A percentile compares a stretch with the other conserved stretches of the same genome.
phyloP scores from a whole-genome alignment of 148 eudicot species.

The Fallopia convolvulus region DNA sequence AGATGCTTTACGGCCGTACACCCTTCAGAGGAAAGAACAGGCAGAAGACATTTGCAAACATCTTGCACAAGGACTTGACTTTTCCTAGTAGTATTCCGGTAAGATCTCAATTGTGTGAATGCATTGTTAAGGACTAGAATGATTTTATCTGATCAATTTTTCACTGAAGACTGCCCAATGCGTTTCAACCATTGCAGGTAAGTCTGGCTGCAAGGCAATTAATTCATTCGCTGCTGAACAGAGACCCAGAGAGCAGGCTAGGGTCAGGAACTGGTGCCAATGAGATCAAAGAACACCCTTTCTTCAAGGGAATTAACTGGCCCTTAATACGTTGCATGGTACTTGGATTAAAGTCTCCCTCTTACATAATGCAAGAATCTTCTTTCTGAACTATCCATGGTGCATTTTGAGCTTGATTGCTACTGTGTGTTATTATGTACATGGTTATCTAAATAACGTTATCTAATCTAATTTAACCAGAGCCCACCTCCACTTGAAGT shows the following conservation, averaged over 20 bases:
- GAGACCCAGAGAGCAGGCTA: conserved; percentile 82
- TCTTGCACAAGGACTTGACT: conserved; percentile 86
- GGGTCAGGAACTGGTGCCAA: conserved; percentile 74
- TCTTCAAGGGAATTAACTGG: conserved; percentile 88
- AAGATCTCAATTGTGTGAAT: conserved; percentile 14
- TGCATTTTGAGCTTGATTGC: neutral
- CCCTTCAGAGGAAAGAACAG: conserved; percentile 95
- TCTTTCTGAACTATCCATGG: no score
- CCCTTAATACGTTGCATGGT: conserved; percentile 97
- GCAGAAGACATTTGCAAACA: conserved; percentile 87
- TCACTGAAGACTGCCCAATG: neutral
- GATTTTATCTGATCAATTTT: neutral
- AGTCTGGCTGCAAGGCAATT: conserved; percentile 83
- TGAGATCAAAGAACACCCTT: conserved; percentile 78
- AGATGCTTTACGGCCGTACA: conserved; percentile 97
- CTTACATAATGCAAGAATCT: neutral
- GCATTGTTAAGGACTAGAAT: neutral
- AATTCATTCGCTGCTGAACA: conserved; percentile 62
- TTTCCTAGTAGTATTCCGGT: conserved; percentile 97
- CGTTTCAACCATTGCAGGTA: conserved; percentile 41
- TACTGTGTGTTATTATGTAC: neutral
- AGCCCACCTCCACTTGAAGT: conserved; percentile 73
- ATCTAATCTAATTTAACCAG: conserved; percentile 29
- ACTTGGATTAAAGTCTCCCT: conserved; percentile 5
- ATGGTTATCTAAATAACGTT: neutral